phyloP scores from a whole-genome alignment of 345 rosid genomes.

The Aquilaria sinensis region DNA sequence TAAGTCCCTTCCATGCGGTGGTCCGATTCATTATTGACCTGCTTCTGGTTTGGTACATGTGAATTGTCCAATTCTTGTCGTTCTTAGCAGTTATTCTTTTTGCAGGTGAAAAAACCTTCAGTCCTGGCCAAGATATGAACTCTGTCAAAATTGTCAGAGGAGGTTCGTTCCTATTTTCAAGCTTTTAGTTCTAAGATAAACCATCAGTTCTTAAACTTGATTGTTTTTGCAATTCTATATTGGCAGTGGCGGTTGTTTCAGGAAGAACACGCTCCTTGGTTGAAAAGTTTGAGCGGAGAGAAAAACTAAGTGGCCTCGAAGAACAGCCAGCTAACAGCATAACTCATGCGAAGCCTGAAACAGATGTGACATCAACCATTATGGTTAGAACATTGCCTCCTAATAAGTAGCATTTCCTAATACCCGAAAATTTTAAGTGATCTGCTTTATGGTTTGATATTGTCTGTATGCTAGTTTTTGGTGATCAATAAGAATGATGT shows the following conservation, averaged over 20 bases:
- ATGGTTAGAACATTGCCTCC: constrained; percentile 20
- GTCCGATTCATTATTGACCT: constrained; percentile 1
- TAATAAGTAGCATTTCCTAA: too few species aligned
- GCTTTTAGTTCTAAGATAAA: constrained; percentile 12
- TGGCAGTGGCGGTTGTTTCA: constrained; percentile 81
- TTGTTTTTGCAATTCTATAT: constrained; percentile 17
- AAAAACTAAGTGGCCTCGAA: constrained; percentile 32
- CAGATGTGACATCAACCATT: constrained; percentile 13
- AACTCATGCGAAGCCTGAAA: constrained; percentile 11
- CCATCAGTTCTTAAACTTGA: constrained; percentile 15
- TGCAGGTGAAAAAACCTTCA: constrained; percentile 43
- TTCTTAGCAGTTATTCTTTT: constrained; percentile 15
- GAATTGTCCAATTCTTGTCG: not conserved
- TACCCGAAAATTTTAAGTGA: too few species aligned
- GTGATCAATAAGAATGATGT: too few species aligned
- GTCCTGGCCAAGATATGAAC: constrained; percentile 30
- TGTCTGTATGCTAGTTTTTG: too few species aligned
- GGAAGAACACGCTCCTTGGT: constrained; percentile 92
- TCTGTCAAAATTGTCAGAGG: constrained; percentile 80
- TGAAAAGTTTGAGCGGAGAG: constrained; percentile 85
- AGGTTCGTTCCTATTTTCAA: constrained; percentile 50
- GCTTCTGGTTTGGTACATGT: not conserved
- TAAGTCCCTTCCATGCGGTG: constrained; percentile 29
- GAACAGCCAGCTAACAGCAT: constrained; percentile 17
- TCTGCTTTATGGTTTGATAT: too few species aligned